Evolutionary conservation across 768 basidiomycete species (phyloP).

Genomic region (Naganishia onofrii): DNA sequence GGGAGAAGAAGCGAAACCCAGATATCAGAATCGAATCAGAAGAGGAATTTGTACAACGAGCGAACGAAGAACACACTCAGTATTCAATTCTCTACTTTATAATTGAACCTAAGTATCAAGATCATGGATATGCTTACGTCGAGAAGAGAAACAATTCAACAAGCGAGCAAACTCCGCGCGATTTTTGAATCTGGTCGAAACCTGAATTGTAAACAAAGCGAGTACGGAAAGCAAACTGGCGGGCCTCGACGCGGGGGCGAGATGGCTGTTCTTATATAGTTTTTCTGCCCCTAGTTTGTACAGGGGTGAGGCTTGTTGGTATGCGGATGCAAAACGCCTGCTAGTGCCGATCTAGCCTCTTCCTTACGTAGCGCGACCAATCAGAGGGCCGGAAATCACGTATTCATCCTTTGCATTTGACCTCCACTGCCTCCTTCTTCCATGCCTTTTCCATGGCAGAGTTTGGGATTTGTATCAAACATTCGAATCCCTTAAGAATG

Average conservation of each 20-base stretch:
- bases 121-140: slow-evolving; percentile 3
- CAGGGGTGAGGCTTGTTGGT: not conserved
- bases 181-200: not conserved
- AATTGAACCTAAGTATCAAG: not conserved
- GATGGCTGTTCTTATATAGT: not conserved
- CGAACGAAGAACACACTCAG: slow-evolving; percentile 2
- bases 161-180: not conserved
- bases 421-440: no score
- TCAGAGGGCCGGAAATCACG: not conserved
- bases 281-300: not conserved
- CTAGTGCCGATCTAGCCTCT: not conserved
- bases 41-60: not conserved
- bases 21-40: not conserved
- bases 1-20: not conserved
- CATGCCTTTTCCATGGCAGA: no score
- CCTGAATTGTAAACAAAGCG: not conserved
- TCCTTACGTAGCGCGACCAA: not conserved
- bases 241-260: not conserved
- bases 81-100: not conserved
- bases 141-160: not conserved
- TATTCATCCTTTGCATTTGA: no score
- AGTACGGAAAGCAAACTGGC: not conserved
- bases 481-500: no score
- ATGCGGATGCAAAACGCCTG: not conserved
- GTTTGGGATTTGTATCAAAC: no score